These are phyloP conservation scores for Kodamaea leandrae DNA, from an alignment of 805 yeast genomes.

Conservation along the genomic window DNA sequence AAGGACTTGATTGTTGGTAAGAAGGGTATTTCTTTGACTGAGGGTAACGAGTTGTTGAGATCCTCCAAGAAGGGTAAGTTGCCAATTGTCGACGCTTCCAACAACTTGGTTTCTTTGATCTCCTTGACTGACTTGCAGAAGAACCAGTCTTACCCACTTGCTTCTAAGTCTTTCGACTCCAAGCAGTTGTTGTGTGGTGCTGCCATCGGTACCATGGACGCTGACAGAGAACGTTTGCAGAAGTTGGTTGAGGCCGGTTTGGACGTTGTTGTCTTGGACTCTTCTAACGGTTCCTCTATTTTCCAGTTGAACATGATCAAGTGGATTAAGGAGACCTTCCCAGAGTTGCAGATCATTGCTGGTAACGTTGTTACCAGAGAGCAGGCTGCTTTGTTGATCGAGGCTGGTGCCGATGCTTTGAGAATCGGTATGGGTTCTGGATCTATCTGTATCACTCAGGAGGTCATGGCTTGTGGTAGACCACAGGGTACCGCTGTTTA, in stretches of 20 bases:
- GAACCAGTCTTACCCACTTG: constrained; percentile 89
- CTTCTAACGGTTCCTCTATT: constrained; percentile 95
- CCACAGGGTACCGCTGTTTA: constrained; percentile 99
- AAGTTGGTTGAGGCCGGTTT: constrained; percentile 93
- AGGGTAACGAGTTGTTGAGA: constrained; percentile 90
- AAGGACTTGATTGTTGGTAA: constrained; percentile 79
- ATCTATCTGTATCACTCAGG: constrained; percentile 98
- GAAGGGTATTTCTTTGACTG: constrained; percentile 74
- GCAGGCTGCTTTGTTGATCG: constrained; percentile 91
- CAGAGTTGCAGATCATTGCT: constrained; percentile 85
- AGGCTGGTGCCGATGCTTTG: constrained; percentile 96
- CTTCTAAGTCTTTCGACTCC: constrained; percentile 88
- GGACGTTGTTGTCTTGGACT: constrained; percentile 93
- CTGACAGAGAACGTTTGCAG: constrained; percentile 80
- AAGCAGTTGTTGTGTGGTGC: constrained; percentile 99
- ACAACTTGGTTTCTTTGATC: constrained; percentile 79
- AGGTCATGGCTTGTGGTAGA: constrained; percentile 99
- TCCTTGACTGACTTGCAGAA: constrained; percentile 97
- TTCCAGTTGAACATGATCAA: constrained; percentile 93
- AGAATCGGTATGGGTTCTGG: constrained; percentile 99
- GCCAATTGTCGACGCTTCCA: constrained; percentile 80
- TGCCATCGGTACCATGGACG: constrained; percentile 90
- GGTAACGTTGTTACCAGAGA: constrained; percentile 99
- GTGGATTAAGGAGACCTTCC: constrained; percentile 80
- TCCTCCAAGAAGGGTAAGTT: constrained; percentile 95